phyloP scores from a whole-genome alignment of 78 protist genomes.

The Dictyostelium capitatum region DNA sequence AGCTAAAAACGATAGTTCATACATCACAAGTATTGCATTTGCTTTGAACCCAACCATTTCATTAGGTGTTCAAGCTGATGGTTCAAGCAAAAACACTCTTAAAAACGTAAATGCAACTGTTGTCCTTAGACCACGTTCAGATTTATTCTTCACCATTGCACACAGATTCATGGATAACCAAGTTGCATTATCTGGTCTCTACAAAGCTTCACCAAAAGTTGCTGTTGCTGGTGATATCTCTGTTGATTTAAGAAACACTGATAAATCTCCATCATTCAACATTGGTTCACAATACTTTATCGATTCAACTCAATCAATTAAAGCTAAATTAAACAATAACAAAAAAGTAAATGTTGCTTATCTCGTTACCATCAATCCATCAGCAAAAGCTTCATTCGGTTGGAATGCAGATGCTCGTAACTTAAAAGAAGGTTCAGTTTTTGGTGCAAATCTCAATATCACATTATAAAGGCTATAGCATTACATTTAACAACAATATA shows the following conservation, averaged over 20 bases:
- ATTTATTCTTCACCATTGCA: background rate
- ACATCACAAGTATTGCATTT: background rate
- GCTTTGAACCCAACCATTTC: conserved; percentile 5
- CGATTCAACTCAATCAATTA: background rate
- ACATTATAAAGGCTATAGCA: conserved; percentile 65
- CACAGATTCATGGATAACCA: conserved; percentile 4
- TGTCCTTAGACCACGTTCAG: conserved; percentile 18
- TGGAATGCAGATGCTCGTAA: conserved; percentile 26
- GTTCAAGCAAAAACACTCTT: background rate
- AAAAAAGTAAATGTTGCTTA: conserved; percentile 32
- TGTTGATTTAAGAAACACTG: conserved; percentile 39
- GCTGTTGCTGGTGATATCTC: conserved; percentile 46
- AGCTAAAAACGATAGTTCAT: conserved; percentile 13
- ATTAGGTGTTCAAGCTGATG: conserved; percentile 43
- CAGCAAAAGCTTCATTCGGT: conserved; percentile 7
- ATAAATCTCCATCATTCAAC: conserved; percentile 52
- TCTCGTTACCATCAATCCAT: background rate
- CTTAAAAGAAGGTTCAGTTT: background rate
- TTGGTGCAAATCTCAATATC: conserved; percentile 29
- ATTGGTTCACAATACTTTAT: conserved; percentile 37
- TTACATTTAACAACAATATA: too few relatives aligned
- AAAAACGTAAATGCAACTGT: conserved; percentile 42
- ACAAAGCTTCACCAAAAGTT: conserved; percentile 13
- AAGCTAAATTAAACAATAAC: conserved; percentile 35
- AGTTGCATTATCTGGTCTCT: conserved; percentile 12